A percentile compares a stretch with the other conserved stretches of the same genome.
These are phyloP conservation scores for Rhododendron mucronatum DNA, from an alignment of 148 eudicot genomes.

Conservation along the genomic window DNA sequence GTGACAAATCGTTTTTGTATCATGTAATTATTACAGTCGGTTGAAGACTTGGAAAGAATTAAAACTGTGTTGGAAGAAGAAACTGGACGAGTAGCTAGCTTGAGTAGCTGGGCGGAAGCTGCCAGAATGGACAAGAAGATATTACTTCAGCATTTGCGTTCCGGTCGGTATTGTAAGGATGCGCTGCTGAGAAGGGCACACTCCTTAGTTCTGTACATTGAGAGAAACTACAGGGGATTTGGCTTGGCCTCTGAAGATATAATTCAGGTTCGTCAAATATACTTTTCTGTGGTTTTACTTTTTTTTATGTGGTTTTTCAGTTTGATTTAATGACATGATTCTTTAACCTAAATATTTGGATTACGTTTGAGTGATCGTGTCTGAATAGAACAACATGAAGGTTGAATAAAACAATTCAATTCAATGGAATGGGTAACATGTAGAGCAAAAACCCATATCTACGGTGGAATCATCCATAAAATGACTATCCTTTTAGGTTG, in stretches of 20 bases:
- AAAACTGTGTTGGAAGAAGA: constrained; percentile 55
- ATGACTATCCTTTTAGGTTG: background rate
- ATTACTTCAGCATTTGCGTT: constrained; percentile 49
- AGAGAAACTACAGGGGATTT: constrained; percentile 60
- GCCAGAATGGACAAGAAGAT: constrained; percentile 60
- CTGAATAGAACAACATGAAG: background rate
- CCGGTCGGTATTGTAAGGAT: constrained; percentile 77
- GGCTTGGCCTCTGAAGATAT: constrained; percentile 75
- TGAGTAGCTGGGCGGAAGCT: constrained; percentile 82
- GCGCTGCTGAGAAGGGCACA: constrained; percentile 72
- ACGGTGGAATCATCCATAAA: background rate
- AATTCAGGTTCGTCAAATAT: constrained; percentile 49
- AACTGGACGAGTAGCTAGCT: constrained; percentile 48
- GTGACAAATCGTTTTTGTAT: constrained; percentile 6
- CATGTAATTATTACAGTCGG: constrained; percentile 42
- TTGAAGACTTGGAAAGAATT: constrained; percentile 68
- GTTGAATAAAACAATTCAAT: background rate
- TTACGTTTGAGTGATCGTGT: background rate
- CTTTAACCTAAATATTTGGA: background rate
- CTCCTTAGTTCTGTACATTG: constrained; percentile 63
- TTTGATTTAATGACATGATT: background rate
- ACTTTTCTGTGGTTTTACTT: background rate
- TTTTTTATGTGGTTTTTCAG: background rate
- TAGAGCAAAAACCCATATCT: background rate
- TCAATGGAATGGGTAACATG: background rate